Evolutionary conservation across 208 protist genomes (phyloP), one percentile per base, ranked within the genome.

Genomic region (Leishmania amazonensis): DNA sequence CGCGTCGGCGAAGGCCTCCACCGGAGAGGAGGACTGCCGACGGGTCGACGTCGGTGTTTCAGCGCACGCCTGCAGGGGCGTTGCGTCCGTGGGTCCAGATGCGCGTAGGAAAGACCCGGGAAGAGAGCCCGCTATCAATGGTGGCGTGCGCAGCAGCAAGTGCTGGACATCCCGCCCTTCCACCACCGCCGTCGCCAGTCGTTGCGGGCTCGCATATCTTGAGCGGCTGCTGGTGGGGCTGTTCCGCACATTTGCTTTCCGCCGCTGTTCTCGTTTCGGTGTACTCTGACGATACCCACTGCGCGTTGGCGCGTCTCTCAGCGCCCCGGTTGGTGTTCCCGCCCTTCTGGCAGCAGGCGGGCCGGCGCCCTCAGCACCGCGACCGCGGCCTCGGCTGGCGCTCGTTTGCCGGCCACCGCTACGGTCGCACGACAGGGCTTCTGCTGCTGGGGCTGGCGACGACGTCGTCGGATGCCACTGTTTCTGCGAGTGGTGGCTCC

Each of bases 1-100:
- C 24, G 87, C 88, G 71, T 91, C 88, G 2, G 88, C 88, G 62
- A 91, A 91, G 31, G 88, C 85, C 64, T 91, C 88, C 45, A 91
- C 85, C 4, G 85, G 85, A 7, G 79, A 75, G 9, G 62, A 81
- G 21, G 76, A 78, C 72, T 60, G 65, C 1, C 15, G 72, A 60
- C 31, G 11, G n/a, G 15, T 47, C n/a, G 28, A 31, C 72, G 15
- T 13, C 72, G 72, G n/a, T 31, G 72, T 31, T 38, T 47, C 68
- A 24, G 68, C 42, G 68, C 17, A 31, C 42, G 0, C 24, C 24
- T n/a, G 68, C 11, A 17, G 42, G 28, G 21, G 68, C 24, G 45
- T 13, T 17, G 68, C 24, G 42, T 53, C 68, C 19, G 28, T 73
- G 42, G 42, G 38, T 17, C 21, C 42, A 73, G 68, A 42, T 49